Base-by-base conservation (phyloP, 2,329 filamentous ascomycete species). In the Thielaviopsis populi region DNA sequence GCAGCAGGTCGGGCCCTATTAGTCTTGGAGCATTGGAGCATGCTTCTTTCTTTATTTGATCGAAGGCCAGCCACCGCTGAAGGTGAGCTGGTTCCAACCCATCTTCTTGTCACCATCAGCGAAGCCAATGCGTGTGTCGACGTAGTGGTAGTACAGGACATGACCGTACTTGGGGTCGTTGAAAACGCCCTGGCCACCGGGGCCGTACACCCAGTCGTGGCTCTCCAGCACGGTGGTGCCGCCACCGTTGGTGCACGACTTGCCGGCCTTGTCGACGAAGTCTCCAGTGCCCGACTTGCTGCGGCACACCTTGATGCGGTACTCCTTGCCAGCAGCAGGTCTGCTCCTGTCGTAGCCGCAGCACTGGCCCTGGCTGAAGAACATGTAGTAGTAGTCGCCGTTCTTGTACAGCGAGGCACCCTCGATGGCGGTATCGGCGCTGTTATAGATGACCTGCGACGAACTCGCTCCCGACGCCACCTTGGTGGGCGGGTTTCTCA, bases 251-350 rank as follows among this genome's bases (percentile, higher is more conserved):
- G 80, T 79, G 1, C 84, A 87, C 40, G 75, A 73, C 17, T 70
- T 73, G 1, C 84, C 83, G 60, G 69, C 70, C 63, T 77, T 73
- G 68, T 88, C 85, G 30, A 79, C 80, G 69, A 83, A 88, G 1
- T 74, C 74, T 0, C 82, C 76, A 0, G 75, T 80, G 3, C 78
- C 76, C 6, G 73, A 75, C 0, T 71, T 75, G 3, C 79, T 82
- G n/a, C 83, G 74, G 73, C 85, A 87, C 30, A 85, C 83, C 69
- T 79, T 80, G 70, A 87, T 83, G 70, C 80, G 81, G 71, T 88
- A 88, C 72, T 87, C 85, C n/a, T 74, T 73, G 3, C 84, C 84
- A 0, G 75, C 59, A 0, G 81, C 77, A 0, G 84, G 83, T 63
- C 70, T 73, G 63, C 68, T 74, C 0, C 69, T 71, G 67, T 84